Evolutionary conservation across 1,139 yeast species (phyloP).

Genomic region (Hyphopichia pseudoburtonii): DNA sequence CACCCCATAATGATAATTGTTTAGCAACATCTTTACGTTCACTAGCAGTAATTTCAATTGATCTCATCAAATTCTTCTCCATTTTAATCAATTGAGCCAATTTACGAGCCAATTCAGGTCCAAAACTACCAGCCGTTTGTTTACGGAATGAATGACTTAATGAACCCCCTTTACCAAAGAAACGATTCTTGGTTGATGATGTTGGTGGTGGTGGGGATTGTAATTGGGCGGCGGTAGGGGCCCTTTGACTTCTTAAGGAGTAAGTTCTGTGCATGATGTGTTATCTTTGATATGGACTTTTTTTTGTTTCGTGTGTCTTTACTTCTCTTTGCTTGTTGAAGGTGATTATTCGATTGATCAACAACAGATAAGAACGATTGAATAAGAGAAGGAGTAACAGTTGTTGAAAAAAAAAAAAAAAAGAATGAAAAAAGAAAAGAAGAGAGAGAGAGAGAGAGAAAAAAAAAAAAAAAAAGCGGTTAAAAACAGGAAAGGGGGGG

Average conservation of each 20-base stretch:
- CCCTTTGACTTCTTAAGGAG: constrained; percentile 74
- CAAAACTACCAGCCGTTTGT: constrained; percentile 70
- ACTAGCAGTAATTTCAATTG: constrained; percentile 72
- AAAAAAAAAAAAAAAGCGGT: too few relatives aligned
- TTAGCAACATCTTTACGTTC: constrained; percentile 84
- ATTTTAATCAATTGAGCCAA: constrained; percentile 75
- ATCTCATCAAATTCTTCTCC: constrained; percentile 79
- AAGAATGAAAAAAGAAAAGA: not conserved
- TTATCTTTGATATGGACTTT: too few relatives aligned
- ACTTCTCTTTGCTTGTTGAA: too few relatives aligned
- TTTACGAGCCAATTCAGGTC: constrained; percentile 78
- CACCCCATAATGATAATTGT: constrained; percentile 85
- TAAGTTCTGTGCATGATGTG: constrained; percentile 73
- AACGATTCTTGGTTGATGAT: constrained; percentile 64
- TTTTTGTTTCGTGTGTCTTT: too few relatives aligned
- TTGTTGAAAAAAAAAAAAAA: not conserved
- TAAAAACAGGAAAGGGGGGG: too few relatives aligned
- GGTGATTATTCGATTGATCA: too few relatives aligned
- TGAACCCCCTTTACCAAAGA: constrained; percentile 67
- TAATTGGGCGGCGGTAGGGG: constrained; percentile 80
- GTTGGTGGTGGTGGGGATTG: constrained; percentile 82
- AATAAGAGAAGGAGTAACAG: not conserved
- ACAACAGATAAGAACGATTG: too few relatives aligned
- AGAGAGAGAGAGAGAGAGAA: not conserved
- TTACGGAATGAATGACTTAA: constrained; percentile 67